Conservation (phyloP, 1,284 basidiomycete species). For the Ganoderma leucocontextum region DNA sequence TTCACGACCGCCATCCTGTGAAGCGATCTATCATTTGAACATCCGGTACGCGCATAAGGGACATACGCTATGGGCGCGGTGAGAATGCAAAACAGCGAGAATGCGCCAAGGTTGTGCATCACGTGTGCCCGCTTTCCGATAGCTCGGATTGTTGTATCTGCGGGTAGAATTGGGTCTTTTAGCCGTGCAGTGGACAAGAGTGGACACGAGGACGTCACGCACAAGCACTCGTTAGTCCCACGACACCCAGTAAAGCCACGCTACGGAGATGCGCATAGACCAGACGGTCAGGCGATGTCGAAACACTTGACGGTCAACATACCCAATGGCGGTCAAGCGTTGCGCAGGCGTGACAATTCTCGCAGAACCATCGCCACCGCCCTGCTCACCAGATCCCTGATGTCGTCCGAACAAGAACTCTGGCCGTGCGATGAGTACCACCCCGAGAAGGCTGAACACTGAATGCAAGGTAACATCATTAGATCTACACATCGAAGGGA, state of each 20-base stretch:
- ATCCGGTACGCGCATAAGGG: neutral
- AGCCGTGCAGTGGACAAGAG: too few relatives aligned
- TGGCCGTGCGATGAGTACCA: conserved; percentile 56
- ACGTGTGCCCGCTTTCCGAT: conserved; percentile 79
- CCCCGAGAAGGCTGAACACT: conserved; percentile 56
- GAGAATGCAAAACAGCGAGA: conserved; percentile 68
- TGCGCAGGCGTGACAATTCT: conserved; percentile 40
- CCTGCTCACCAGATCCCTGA: conserved; percentile 17
- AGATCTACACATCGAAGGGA: neutral
- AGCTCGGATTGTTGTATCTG: conserved; percentile 71
- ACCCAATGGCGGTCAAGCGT: conserved; percentile 47
- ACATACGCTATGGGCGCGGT: conserved; percentile 58
- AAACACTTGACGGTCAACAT: conserved; percentile 12
- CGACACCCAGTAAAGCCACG: conserved; percentile 62
- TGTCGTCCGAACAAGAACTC: conserved; percentile 40
- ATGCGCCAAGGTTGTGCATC: conserved; percentile 73
- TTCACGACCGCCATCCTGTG: conserved; percentile 52
- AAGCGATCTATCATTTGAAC: neutral
- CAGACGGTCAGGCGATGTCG: neutral
- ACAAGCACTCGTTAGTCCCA: conserved; percentile 69
- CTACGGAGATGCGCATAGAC: conserved; percentile 40
- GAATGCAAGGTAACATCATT: neutral
- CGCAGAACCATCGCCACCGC: neutral
- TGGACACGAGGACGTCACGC: conserved; percentile 31
- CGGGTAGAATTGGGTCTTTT: neutral